Conservation (phyloP, 441 rosid genomes). For the Heliophila coronopifolia region DNA sequence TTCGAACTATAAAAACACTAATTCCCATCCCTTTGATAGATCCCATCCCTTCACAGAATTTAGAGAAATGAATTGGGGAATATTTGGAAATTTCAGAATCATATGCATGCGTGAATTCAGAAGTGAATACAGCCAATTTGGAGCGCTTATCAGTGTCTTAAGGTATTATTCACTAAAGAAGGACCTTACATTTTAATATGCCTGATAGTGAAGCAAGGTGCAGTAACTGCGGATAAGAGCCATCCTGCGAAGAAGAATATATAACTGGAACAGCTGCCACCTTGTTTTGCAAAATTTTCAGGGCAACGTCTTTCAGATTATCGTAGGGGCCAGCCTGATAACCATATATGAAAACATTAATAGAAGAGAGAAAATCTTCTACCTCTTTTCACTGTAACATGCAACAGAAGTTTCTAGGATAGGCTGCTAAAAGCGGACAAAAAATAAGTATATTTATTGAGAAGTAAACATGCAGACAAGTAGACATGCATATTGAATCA, state of each 20-base stretch:
- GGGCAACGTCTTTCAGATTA: slow-evolving; percentile 54
- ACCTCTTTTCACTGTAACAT: slow-evolving; percentile 8
- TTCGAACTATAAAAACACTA: slow-evolving; percentile 5
- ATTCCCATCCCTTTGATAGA: neutral
- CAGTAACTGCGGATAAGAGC: slow-evolving; percentile 55
- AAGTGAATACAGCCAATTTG: slow-evolving; percentile 1
- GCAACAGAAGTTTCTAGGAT: slow-evolving; percentile 8
- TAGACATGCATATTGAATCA: slow-evolving; percentile 1
- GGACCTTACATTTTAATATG: slow-evolving; percentile 54
- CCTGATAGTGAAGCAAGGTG: slow-evolving; percentile 70
- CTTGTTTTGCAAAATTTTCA: slow-evolving; percentile 53
- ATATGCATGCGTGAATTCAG: neutral
- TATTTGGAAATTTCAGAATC: neutral
- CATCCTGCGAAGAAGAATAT: slow-evolving; percentile 50
- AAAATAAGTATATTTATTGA: neutral
- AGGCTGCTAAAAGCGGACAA: slow-evolving; percentile 9
- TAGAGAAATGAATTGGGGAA: slow-evolving; percentile 1
- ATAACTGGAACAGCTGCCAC: slow-evolving; percentile 65
- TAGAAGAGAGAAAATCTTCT: neutral
- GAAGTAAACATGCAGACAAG: slow-evolving; percentile 3
- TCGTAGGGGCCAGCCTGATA: slow-evolving; percentile 65
- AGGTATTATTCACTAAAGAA: slow-evolving; percentile 19
- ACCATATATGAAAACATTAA: slow-evolving; percentile 17
- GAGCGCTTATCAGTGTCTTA: slow-evolving; percentile 4
- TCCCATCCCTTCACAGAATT: neutral